Percentiles rank a stretch among this genome's conserved stretches.
These are phyloP conservation scores for Penicillium paneum DNA, from an alignment of 2,329 filamentous ascomycete species.

Conservation along the genomic window DNA sequence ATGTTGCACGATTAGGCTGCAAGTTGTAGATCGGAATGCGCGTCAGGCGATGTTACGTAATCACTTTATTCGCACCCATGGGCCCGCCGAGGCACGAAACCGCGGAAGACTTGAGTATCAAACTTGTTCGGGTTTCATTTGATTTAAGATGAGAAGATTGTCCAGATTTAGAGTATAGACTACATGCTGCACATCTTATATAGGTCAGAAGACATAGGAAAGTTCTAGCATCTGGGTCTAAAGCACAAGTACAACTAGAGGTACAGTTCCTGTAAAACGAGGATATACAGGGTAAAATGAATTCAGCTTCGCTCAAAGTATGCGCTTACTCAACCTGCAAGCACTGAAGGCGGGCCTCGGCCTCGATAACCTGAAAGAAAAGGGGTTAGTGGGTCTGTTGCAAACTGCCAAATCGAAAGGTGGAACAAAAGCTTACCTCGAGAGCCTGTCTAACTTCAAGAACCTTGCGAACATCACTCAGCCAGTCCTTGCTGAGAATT, in stretches of 20 bases:
- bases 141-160: neutral
- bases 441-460: slow-evolving; percentile 94
- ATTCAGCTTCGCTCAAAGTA: slow-evolving; percentile 27
- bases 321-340: slow-evolving; percentile 68
- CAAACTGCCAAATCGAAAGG: neutral
- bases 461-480: slow-evolving; percentile 83
- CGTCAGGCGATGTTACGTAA: slow-evolving; percentile 10
- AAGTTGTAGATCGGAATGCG: slow-evolving; percentile 15
- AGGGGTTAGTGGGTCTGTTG: slow-evolving; percentile 14
- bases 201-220: slow-evolving; percentile 13
- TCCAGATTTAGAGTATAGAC: too few relatives aligned
- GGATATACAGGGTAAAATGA: slow-evolving; percentile 31
- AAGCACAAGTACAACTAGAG: slow-evolving; percentile 37
- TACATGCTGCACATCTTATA: neutral
- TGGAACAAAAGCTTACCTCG: slow-evolving; percentile 64
- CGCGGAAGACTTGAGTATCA: neutral
- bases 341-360: slow-evolving; percentile 85
- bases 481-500: slow-evolving; percentile 90
- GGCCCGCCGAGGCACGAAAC: neutral
- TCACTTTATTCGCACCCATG: neutral
- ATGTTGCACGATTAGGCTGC: neutral
- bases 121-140: neutral
- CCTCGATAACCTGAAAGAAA: slow-evolving; percentile 69
- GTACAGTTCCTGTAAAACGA: slow-evolving; percentile 38
- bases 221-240: slow-evolving; percentile 41